Base-by-base conservation (phyloP, 768 basidiomycete genomes). In the Phlebiopsis gigantea region DNA sequence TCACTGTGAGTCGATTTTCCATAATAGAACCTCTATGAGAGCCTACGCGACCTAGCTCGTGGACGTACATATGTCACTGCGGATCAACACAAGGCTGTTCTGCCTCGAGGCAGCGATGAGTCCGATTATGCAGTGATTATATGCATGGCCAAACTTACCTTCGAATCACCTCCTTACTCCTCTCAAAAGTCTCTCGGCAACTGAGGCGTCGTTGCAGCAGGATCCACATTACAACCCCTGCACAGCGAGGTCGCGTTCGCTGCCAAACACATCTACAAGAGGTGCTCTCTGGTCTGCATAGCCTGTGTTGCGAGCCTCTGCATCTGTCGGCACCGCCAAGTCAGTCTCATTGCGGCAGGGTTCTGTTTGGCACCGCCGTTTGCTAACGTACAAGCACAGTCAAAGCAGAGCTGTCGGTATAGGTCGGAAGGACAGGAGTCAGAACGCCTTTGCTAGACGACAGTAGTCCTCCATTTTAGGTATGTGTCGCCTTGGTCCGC, bases 41-140 rank as follows among this genome's bases (percentile, higher is more conserved):
- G 8, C 34, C 8, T 39, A 3, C 17, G 34, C 34, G 34, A n/a
- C n/a, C n/a, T n/a, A n/a, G n/a, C n/a, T n/a, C n/a, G n/a, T n/a
- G n/a, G n/a, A n/a, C n/a, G 8, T 39, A 9, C 34, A 39, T 10
- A 39, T 39, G 34, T 10, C 34, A 39, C 8, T 24, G 50, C 50
- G 50, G 50, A 51, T 51, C 50, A 51, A 39, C 29, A 50, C 25
- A 28, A 48, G 28, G 46, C 24, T 48, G 24, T 25, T 31, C 28
- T 41, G 50, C 50, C 50, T 51, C 50, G 50, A 51, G 50, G 50
- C 50, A n/a, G 19, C 15, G 28, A 30, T 26, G 46, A 25, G 24
- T 21, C 44, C 10, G 46, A 48, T 29, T 15, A 48, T 25, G n/a
- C 46, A 17, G 14, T 26, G 46, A 48, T 48, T 24, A 22, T 29